Conservation (phyloP, 2,329 filamentous ascomycete genomes). For the Dissoconium aciculare region DNA sequence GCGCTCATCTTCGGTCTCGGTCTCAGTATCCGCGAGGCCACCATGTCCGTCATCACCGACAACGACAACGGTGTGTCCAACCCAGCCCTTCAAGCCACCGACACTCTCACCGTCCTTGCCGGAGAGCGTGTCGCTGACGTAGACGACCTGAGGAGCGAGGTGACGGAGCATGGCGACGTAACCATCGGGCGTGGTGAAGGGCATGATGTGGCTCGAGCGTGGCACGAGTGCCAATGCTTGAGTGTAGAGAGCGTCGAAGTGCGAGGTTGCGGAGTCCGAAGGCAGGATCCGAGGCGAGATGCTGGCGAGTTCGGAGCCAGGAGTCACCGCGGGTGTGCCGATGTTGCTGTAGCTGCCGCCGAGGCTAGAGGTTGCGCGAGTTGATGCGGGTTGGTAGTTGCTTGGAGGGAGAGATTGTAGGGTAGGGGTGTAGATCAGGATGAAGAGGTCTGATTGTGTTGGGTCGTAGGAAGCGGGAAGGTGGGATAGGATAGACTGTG, state of each 20-base stretch:
- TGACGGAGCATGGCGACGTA: slow-evolving; percentile 79
- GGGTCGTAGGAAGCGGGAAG: slow-evolving; percentile 66
- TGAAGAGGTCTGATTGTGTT: slow-evolving; percentile 60
- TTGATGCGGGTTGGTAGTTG: slow-evolving; percentile 23
- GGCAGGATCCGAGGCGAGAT: slow-evolving; percentile 29
- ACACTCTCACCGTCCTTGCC: slow-evolving; percentile 61
- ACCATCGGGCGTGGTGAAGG: slow-evolving; percentile 70
- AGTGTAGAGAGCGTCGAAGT: slow-evolving; percentile 65
- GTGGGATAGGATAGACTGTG: slow-evolving; percentile 62
- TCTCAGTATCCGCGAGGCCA: slow-evolving; percentile 68
- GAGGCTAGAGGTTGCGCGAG: slow-evolving; percentile 45
- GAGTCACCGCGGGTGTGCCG: slow-evolving; percentile 46
- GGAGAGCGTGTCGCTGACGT: slow-evolving; percentile 55
- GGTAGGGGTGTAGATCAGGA: slow-evolving; percentile 76
- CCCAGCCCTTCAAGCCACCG: slow-evolving; percentile 49
- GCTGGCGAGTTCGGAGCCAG: slow-evolving; percentile 41
- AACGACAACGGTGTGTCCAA: slow-evolving; percentile 46
- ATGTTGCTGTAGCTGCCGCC: slow-evolving; percentile 83
- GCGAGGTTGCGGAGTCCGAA: slow-evolving; percentile 25
- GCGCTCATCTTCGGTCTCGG: slow-evolving; percentile 46
- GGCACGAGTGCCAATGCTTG: slow-evolving; percentile 69
- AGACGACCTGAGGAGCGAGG: slow-evolving; percentile 70
- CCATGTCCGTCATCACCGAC: slow-evolving; percentile 61
- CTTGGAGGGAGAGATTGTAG: slow-evolving; percentile 40
- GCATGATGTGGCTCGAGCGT: slow-evolving; percentile 72